Percentiles rank a stretch among this genome's conserved stretches.
Evolutionary conservation across 1,284 basidiomycete species (phyloP).

Genomic region (Anthracocystis walkeri): DNA sequence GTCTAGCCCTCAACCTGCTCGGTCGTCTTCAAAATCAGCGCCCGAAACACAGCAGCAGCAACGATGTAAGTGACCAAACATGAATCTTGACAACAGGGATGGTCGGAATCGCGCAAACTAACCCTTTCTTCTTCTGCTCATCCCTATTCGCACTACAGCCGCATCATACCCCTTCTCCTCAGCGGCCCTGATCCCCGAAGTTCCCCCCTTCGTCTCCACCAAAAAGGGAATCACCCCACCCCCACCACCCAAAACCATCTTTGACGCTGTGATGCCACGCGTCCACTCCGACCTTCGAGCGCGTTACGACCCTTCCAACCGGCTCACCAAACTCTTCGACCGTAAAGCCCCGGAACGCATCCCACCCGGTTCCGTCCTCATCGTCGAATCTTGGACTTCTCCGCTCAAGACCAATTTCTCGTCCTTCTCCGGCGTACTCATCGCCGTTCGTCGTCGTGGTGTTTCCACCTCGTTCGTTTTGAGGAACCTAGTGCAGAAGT

Average conservation of each 20-base stretch:
- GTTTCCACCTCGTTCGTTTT: slow-evolving; percentile 65
- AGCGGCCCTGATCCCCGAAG: slow-evolving; percentile 45
- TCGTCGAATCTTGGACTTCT: slow-evolving; percentile 65
- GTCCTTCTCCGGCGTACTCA: slow-evolving; percentile 65
- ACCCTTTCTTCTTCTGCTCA: background rate
- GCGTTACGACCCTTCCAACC: slow-evolving; percentile 58
- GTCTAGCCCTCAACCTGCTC: slow-evolving; percentile 6
- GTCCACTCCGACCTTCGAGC: slow-evolving; percentile 58
- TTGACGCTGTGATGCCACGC: slow-evolving; percentile 58
- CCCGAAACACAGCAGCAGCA: slow-evolving; percentile 12
- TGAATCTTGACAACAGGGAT: background rate
- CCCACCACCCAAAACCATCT: slow-evolving; percentile 43
- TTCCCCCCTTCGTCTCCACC: slow-evolving; percentile 39
- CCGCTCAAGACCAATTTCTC: slow-evolving; percentile 58
- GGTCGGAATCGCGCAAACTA: background rate
- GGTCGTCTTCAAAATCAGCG: slow-evolving; percentile 8
- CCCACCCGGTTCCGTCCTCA: slow-evolving; percentile 65
- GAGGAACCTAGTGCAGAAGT: slow-evolving; percentile 65
- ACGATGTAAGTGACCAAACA: slow-evolving; percentile 29
- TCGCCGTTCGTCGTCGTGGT: slow-evolving; percentile 64
- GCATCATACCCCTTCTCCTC: slow-evolving; percentile 54
- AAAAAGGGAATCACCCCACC: slow-evolving; percentile 43
- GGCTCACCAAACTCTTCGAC: slow-evolving; percentile 63
- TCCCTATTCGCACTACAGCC: slow-evolving; percentile 10
- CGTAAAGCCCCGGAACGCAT: slow-evolving; percentile 57